phyloP scores from a whole-genome alignment of 2,329 filamentous ascomycete genomes.

The Xylariaceae sp. region DNA sequence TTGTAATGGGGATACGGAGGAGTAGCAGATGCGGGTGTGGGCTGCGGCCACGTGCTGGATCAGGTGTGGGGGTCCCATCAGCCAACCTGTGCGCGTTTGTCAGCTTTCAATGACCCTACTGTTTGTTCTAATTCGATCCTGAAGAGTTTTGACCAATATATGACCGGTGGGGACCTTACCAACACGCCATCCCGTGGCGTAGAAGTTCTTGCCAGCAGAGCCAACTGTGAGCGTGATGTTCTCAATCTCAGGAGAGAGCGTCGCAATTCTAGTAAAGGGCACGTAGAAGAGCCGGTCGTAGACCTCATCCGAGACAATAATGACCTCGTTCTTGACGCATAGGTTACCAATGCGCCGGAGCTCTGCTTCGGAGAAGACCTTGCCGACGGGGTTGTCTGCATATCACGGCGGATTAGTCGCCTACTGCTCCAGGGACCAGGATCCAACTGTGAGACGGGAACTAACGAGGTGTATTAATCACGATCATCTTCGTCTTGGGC shows the following conservation, averaged over 20 bases:
- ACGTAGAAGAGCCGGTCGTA: constrained; percentile 95
- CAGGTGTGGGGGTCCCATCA: constrained; percentile 83
- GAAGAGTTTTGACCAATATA: background rate
- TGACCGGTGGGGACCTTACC: constrained; percentile 36
- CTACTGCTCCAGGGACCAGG: background rate
- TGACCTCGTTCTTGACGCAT: constrained; percentile 87
- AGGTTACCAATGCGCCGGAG: constrained; percentile 80
- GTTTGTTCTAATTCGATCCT: background rate
- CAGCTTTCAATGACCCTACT: background rate
- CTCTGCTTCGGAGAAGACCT: constrained; percentile 84
- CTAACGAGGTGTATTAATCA: constrained; percentile 68
- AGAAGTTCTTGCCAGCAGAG: constrained; percentile 97
- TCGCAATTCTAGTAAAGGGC: constrained; percentile 89
- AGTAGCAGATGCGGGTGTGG: constrained; percentile 95
- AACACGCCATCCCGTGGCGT: constrained; percentile 94
- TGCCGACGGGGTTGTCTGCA: constrained; percentile 87
- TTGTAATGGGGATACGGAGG: constrained; percentile 86
- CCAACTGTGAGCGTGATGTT: constrained; percentile 88
- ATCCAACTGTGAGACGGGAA: background rate
- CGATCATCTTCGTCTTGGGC: constrained; percentile 90
- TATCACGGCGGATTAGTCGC: constrained; percentile 9
- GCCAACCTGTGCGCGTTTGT: constrained; percentile 57
- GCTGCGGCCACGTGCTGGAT: constrained; percentile 90
- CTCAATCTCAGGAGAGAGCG: constrained; percentile 84
- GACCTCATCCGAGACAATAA: constrained; percentile 88